These are phyloP conservation scores for Dendrobium nobile DNA, from an alignment of 106 monocot species.

Conservation along the genomic window DNA sequence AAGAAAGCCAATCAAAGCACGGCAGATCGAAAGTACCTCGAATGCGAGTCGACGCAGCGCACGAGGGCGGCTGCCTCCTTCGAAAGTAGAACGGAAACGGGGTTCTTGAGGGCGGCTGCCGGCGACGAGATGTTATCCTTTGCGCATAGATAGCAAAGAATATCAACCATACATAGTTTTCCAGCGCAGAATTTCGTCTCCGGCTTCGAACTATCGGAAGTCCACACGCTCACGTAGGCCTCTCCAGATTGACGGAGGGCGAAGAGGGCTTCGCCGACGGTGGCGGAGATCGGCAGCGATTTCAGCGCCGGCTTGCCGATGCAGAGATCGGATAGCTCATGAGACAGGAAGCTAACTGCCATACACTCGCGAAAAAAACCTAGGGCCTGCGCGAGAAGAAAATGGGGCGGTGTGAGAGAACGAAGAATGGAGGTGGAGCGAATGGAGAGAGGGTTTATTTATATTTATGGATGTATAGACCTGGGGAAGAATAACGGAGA, in stretches of 20 bases:
- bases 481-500: no score
- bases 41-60: slow-evolving; percentile 31
- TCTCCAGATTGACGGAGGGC: slow-evolving; percentile 38
- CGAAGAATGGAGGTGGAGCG: neutral
- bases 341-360: slow-evolving; percentile 46
- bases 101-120: slow-evolving; percentile 29
- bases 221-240: slow-evolving; percentile 36
- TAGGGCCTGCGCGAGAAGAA: neutral
- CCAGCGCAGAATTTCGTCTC: slow-evolving; percentile 24
- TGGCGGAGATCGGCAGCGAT: slow-evolving; percentile 40
- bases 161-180: slow-evolving; percentile 58
- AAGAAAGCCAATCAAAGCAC: slow-evolving; percentile 1
- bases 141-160: slow-evolving; percentile 63
- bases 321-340: slow-evolving; percentile 84
- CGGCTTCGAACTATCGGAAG: neutral
- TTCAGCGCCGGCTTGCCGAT: slow-evolving; percentile 81
- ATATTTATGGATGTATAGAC: neutral
- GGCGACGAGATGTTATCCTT: slow-evolving; percentile 31
- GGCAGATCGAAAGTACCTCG: slow-evolving; percentile 33
- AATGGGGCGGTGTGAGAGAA: neutral
- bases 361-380: slow-evolving; percentile 27
- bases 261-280: slow-evolving; percentile 61
- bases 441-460: neutral
- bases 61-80: slow-evolving; percentile 18
- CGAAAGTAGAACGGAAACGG: slow-evolving; percentile 39